Base-by-base conservation (phyloP, 805 yeast species). In the Brettanomyces custersianus region DNA sequence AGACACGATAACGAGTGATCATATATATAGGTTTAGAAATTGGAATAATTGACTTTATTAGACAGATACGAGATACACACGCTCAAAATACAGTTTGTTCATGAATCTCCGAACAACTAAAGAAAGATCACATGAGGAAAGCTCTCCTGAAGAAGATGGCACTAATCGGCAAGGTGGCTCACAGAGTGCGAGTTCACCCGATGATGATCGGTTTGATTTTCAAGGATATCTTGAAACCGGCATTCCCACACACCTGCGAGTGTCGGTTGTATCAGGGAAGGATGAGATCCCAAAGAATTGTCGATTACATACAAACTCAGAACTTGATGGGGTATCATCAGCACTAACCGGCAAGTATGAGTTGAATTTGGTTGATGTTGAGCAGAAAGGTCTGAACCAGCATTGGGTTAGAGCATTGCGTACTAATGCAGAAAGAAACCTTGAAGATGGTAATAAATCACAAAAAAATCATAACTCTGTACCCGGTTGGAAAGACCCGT, bases 201-300 rank as follows among this genome's bases (percentile, higher is more conserved):
- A 16, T 7, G 34, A 32, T 21, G 37, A 34, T 8, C 37, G 24
- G n/a, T 34, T 34, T 20, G 13, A 28, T 20, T 34, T 34, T 19
- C 27, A 34, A 13, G 20, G 13, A 9, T 34, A 28, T 15, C 24
- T 34, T n/a, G 10, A 6, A 19, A 13, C 16, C 13, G 24, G 21
- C 9, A 28, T 34, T 20, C 32, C 37, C 5, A 22, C n/a, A 5
- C 26, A 16, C 9, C 23, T 34, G 13, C 17, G 20, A 19, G 20
- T 34, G 5, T 13, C 16, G 10, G 19, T 34, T 9, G 32, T 21
- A 5, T 16, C 9, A 8, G 23, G 15, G 10, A 13, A 31, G 9
- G 15, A n/a, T 8, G 29, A 24, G 16, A 16, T 28, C 17, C 37
- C 37, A 19, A 19, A 19, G n/a, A 4, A n/a, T 6, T 16, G 20